phyloP scores from a whole-genome alignment of 352 stramenopile species.

The Phytophthora multivora region DNA sequence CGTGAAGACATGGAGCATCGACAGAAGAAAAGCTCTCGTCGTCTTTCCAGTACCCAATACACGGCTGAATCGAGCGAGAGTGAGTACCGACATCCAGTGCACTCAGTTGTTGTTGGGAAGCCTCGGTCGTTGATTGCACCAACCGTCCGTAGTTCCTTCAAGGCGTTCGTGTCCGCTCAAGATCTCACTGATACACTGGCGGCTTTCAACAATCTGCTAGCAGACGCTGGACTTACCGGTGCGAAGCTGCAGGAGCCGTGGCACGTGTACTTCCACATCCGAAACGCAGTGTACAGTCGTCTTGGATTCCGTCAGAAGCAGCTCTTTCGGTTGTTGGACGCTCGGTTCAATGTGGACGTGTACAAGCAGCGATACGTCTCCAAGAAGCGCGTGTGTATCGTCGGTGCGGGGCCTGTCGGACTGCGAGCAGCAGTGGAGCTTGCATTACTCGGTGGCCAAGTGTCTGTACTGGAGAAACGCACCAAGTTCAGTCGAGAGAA shows the following conservation, averaged over 20 bases:
- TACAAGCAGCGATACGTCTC: conserved; percentile 46
- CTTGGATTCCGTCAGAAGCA: conserved; percentile 70
- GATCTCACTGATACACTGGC: conserved; percentile 53
- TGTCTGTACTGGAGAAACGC: conserved; percentile 78
- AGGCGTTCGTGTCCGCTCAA: conserved; percentile 50
- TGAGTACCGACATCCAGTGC: not conserved
- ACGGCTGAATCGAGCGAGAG: conserved; percentile 4
- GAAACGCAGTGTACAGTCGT: conserved; percentile 49
- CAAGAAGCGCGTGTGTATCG: conserved; percentile 63
- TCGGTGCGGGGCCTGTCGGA: conserved; percentile 73
- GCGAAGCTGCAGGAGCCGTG: conserved; percentile 44
- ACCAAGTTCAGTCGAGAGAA: conserved; percentile 80
- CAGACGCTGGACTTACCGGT: conserved; percentile 46
- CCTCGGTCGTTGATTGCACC: conserved; percentile 2
- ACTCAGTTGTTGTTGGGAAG: not conserved
- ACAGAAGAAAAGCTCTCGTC: conserved; percentile 33
- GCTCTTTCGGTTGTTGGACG: conserved; percentile 65
- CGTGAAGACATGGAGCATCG: conserved; percentile 43
- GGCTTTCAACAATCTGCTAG: conserved; percentile 48
- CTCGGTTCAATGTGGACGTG: conserved; percentile 45
- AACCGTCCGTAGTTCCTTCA: conserved; percentile 41
- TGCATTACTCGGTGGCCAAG: conserved; percentile 62
- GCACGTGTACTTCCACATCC: conserved; percentile 61
- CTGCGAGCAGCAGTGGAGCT: conserved; percentile 72
- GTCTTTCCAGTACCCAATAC: conserved; percentile 32